Percentiles rank a stretch among this genome's conserved stretches.
Conservation (phyloP, 2,329 filamentous ascomycete genomes). For the Chaetomium sp. region DNA sequence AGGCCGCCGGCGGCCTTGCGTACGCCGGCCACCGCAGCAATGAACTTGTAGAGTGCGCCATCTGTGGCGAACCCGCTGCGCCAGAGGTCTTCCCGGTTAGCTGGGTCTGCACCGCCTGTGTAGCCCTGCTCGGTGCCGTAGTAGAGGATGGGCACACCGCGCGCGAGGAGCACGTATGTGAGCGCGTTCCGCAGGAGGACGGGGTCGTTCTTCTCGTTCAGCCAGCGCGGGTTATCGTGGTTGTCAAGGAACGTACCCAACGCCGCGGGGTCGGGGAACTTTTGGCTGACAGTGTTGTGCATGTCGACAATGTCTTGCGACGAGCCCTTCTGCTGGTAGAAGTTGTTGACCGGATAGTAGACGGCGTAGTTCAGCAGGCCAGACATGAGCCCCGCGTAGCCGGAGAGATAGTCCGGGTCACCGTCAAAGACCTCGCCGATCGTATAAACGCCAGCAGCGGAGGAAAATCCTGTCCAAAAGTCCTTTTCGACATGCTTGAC, state of each 20-base stretch:
- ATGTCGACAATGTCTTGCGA: neutral
- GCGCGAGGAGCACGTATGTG: neutral
- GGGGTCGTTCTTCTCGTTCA: neutral
- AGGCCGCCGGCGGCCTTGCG: neutral
- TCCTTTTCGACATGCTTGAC: neutral
- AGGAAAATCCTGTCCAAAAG: neutral
- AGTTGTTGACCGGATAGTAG: neutral
- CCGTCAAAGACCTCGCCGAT: neutral
- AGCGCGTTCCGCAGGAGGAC: neutral
- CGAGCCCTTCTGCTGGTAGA: neutral
- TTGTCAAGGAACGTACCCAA: neutral
- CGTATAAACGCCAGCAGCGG: neutral
- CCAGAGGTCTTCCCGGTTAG: neutral
- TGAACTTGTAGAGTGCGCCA: neutral
- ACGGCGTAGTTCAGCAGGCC: neutral
- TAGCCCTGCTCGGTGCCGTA: neutral
- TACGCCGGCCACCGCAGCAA: neutral
- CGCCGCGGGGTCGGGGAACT: neutral
- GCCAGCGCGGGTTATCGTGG: neutral
- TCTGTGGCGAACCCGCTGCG: neutral
- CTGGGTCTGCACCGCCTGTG: neutral
- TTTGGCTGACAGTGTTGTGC: neutral
- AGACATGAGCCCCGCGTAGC: neutral
- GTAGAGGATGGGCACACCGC: neutral
- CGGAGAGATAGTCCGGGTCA: neutral